Evolutionary conservation across 306 rosid species (phyloP).

Genomic region (Cotoneaster glaucophyllus): DNA sequence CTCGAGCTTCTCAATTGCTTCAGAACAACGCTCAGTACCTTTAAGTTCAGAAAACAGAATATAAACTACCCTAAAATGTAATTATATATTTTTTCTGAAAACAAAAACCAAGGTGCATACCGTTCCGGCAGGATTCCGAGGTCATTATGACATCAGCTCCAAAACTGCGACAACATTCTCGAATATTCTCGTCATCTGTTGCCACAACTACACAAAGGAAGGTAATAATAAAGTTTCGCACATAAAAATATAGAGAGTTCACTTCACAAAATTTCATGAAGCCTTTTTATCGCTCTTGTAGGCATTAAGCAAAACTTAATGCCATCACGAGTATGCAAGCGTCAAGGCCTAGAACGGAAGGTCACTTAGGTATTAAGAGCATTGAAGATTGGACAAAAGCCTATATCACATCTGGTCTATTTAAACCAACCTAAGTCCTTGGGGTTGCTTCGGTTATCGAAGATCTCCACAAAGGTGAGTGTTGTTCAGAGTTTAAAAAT

Average conservation of each 20-base stretch:
- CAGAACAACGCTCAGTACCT: slow-evolving; percentile 96
- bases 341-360: not conserved
- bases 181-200: slow-evolving; percentile 84
- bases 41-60: slow-evolving; percentile 6
- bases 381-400: not conserved
- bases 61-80: slow-evolving; percentile 2
- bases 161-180: slow-evolving; percentile 75
- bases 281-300: not conserved
- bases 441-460: not conserved
- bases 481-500: not conserved
- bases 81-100: slow-evolving; percentile 1
- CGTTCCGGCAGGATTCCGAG: slow-evolving; percentile 78
- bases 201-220: slow-evolving; percentile 66
- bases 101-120: slow-evolving; percentile 29
- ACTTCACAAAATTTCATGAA: not conserved
- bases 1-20: slow-evolving; percentile 79
- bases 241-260: not conserved
- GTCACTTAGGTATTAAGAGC: not conserved
- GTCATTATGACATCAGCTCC: slow-evolving; percentile 98
- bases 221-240: not conserved
- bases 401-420: not conserved
- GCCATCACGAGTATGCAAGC: not conserved
- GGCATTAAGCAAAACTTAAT: not conserved
- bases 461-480: not conserved
- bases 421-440: not conserved